Base-by-base conservation (phyloP, 495 filamentous ascomycete species). In the Podospora australis region DNA sequence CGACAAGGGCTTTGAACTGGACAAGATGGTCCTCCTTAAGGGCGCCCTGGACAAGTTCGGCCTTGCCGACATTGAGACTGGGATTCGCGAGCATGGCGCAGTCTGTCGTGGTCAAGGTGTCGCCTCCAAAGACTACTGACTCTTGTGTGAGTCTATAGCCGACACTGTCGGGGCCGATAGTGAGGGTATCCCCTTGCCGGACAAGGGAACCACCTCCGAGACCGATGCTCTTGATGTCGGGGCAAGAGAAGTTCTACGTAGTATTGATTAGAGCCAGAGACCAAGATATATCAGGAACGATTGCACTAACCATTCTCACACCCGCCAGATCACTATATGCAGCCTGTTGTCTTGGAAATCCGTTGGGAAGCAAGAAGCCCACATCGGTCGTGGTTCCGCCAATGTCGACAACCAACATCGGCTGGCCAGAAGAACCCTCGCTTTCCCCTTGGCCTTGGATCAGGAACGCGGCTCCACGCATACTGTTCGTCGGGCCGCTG, bases 111-210 rank as follows among this genome's bases (percentile, higher is more conserved):
- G 77, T 80, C 32, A 70, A 44, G 6, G 65, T 55, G 32, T 68
- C 49, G 5, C 75, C 76, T 2, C 75, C 75, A 45, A 79, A 80
- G 1, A 77, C 66, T 1, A 73, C 40, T 2, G 75, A 64, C 29
- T 79, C 65, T 34, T 59, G 60, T 3, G 62, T 69, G 10, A 81
- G 62, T 46, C 69, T 70, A 53, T 78, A 72, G 8, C 77, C 78
- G 0, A 81, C 79, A 11, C 70, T 74, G 26, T 80, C 76, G 0
- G 78, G 77, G 0, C 78, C 78, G 38, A 82, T 66, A 0, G 58
- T 69, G 4, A 73, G 48, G 14, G 58, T 56, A 7, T 58, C 19
- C 7, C 64, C 62, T 35, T 66, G 60, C 13, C 70, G 54, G n/a
- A 79, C 65, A 4, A 74, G 61, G 8, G 70, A 75, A 2, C 75